These are phyloP conservation scores for Lavandula angustifolia DNA, from an alignment of 257 asterid genomes.

Conservation along the genomic window DNA sequence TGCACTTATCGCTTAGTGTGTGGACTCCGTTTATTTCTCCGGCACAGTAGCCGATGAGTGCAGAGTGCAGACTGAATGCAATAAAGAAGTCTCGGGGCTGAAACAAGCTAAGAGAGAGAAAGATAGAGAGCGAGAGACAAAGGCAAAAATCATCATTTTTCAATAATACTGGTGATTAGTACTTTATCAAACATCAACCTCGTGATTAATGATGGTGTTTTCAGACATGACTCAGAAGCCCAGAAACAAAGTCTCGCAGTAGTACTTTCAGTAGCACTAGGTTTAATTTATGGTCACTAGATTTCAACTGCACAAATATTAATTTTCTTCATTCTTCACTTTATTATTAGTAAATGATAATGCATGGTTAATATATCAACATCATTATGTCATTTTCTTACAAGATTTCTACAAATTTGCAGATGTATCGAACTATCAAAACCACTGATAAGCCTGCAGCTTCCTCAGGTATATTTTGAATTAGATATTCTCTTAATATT, in stretches of 20 bases:
- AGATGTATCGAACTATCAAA: slow-evolving; percentile 97
- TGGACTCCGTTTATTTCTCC: slow-evolving; percentile 60
- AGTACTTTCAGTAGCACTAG: slow-evolving; percentile 35
- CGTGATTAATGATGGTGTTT: slow-evolving; percentile 66
- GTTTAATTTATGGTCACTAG: slow-evolving; percentile 20
- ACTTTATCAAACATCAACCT: slow-evolving; percentile 71
- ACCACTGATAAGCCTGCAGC: slow-evolving; percentile 94
- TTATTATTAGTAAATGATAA: not conserved
- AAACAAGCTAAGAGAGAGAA: slow-evolving; percentile 30
- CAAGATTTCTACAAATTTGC: slow-evolving; percentile 41
- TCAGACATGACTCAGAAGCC: slow-evolving; percentile 43
- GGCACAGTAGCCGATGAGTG: slow-evolving; percentile 88
- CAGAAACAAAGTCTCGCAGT: slow-evolving; percentile 30
- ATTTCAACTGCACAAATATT: not conserved
- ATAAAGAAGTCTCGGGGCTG: slow-evolving; percentile 49
- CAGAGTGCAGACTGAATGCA: slow-evolving; percentile 64
- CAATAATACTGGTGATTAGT: slow-evolving; percentile 63
- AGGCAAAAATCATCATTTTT: slow-evolving; percentile 75
- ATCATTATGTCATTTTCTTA: not conserved
- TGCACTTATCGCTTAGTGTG: slow-evolving; percentile 30
- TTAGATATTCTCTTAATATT: too few species aligned
- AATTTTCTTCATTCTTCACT: not conserved
- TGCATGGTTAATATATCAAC: not conserved
- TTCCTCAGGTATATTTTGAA: slow-evolving; percentile 68
- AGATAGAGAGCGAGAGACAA: slow-evolving; percentile 45